Percentiles rank a stretch among this genome's conserved stretches.
Evolutionary conservation across 192 early-diverging fungal species (phyloP).

Genomic region (Geosiphon pyriformis): DNA sequence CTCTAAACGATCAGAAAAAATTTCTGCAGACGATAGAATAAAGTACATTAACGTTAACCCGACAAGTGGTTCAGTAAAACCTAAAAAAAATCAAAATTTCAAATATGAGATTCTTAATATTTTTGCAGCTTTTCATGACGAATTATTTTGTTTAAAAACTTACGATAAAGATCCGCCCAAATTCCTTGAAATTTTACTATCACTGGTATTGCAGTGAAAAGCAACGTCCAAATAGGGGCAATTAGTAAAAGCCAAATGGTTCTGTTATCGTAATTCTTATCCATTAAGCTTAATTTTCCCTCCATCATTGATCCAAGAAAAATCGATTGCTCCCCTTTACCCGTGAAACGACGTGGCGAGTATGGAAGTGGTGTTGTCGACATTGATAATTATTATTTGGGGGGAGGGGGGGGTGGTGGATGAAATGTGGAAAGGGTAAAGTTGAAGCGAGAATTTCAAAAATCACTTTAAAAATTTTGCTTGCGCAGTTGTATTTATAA

Average conservation of each 20-base stretch:
- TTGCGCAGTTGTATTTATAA: too few species aligned
- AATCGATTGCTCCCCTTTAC: constrained; percentile 10
- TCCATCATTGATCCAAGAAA: neutral
- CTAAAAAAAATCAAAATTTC: constrained; percentile 4
- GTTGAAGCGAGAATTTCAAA: too few species aligned
- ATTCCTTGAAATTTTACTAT: neutral
- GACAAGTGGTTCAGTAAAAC: constrained; percentile 13
- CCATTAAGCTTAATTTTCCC: neutral
- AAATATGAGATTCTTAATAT: too few species aligned
- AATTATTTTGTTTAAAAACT: neutral
- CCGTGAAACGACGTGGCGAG: neutral
- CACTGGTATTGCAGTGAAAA: constrained; percentile 1
- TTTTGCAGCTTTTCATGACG: too few species aligned
- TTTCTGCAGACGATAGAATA: constrained; percentile 2
- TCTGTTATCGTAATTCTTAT: constrained; percentile 9
- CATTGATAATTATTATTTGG: too few species aligned
- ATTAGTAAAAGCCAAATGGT: constrained; percentile 7
- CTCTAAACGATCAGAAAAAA: neutral
- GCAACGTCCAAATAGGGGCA: neutral
- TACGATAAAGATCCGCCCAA: constrained; percentile 21
- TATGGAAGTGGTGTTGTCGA: too few species aligned
- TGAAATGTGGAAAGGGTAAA: too few species aligned
- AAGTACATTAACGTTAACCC: constrained; percentile 4
- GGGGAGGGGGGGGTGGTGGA: too few species aligned
- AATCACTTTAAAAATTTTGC: too few species aligned